Evolutionary conservation across 176 grass and related monocot genomes (phyloP), one percentile per base, ranked within the genome.

Genomic region (Triticum dicoccoides): DNA sequence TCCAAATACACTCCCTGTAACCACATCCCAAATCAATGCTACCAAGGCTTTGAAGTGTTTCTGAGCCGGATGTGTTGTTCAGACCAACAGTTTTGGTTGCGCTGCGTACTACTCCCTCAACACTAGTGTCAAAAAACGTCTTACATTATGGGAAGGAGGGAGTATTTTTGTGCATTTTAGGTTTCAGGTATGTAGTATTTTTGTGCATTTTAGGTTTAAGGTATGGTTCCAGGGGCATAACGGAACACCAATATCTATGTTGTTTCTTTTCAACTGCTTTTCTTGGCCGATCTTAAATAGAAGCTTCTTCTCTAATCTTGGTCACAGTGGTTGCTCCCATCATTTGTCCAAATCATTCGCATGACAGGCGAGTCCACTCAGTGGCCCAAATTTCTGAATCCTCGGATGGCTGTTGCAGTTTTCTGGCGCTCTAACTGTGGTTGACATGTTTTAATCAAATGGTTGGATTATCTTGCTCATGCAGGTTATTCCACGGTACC

Each of bases 1-100:
- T 84, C 68, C 81, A 80, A 87, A 67, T 63, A 84, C 80, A 61
- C 76, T 80, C 67, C 86, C 86, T 80, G 15, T 58, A 66, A 38
- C 58, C n/a, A 54, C 52, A 37, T 52, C 41, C 42, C 29, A 77
- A 5, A 66, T 86, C 49, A 81, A 77, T 76, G 56, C 49, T 56
- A 47, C 33, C 77, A 80, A 72, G 76, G 84, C 65, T 61, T 33
- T 42, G 8, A 34, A 42, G 18, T 61, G 30, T 47, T 75, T 62
- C 58, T 87, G 85, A 80, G 38, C 79, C 66, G 35, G n/a, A 4
- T 56, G 30, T 45, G 44, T 86, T 72, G 13, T 59, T 59, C 54
- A 21, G 18, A 59, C 18, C 54, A 21, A 59, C 54, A 59, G 14
- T 9, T 52, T 76, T 76, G 73, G 49, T 27, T 14, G 24, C 8